Evolutionary conservation across 306 rosid genomes (phyloP).

Genomic region (Castanea crenata): DNA sequence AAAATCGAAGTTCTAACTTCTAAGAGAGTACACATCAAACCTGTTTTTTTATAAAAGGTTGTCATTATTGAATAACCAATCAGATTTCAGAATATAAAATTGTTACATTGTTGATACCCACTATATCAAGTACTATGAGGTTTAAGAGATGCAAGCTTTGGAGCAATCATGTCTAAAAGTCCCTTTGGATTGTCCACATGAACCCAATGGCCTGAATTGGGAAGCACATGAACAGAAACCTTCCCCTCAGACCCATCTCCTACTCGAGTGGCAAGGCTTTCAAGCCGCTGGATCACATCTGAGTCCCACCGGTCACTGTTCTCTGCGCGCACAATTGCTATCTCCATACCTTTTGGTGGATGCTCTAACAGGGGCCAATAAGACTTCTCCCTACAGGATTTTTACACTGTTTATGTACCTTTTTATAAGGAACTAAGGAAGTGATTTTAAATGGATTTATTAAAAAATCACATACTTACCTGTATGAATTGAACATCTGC

Average conservation of each 20-base stretch:
- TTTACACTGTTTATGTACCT: conserved; percentile 1
- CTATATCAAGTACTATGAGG: conserved; percentile 14
- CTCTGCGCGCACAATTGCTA: conserved; percentile 74
- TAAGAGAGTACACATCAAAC: neutral
- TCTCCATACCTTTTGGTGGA: conserved; percentile 70
- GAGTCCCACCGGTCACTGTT: conserved; percentile 84
- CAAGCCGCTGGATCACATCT: conserved; percentile 48
- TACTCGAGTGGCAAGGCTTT: conserved; percentile 43
- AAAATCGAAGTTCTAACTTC: neutral
- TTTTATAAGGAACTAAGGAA: neutral
- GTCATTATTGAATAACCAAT: neutral
- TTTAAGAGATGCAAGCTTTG: conserved; percentile 61
- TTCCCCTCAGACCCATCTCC: conserved; percentile 52
- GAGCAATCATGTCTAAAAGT: conserved; percentile 72
- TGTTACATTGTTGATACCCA: neutral
- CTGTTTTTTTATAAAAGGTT: neutral
- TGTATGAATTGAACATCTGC: conserved; percentile 81
- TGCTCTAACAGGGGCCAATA: conserved; percentile 76
- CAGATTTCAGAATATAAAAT: conserved; percentile 6
- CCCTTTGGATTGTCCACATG: conserved; percentile 91
- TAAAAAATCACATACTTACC: conserved; percentile 36
- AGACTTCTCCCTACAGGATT: conserved; percentile 58
- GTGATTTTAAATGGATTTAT: neutral
- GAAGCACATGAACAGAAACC: conserved; percentile 63
- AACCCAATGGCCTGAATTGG: conserved; percentile 95